Percentiles rank a stretch among this genome's conserved stretches.
Conservation (phyloP, 257 asterid genomes). For the Agastache rugosa region DNA sequence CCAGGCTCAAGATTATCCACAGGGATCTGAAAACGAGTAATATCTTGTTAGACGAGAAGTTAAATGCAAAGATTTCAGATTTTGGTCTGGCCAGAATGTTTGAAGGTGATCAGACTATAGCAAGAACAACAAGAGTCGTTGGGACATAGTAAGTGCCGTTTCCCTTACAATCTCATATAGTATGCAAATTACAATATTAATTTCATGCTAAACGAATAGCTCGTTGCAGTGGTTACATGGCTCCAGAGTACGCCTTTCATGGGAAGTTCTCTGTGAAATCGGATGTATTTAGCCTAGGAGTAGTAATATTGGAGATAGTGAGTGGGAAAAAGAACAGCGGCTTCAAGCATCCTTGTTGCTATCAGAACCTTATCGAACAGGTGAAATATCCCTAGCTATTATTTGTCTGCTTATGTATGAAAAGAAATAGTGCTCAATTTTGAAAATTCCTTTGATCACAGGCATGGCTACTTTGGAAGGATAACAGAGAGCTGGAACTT, state of each 20-base stretch:
- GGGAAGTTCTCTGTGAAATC: constrained; percentile 31
- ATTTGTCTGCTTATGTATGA: background rate
- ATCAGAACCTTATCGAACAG: constrained; percentile 31
- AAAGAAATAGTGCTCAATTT: background rate
- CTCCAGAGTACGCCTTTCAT: constrained; percentile 34
- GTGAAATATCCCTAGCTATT: background rate
- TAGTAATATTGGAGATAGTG: constrained; percentile 35
- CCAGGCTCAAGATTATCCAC: constrained; percentile 38
- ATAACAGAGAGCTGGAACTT: background rate
- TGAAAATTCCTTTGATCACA: background rate
- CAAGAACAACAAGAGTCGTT: constrained; percentile 31
- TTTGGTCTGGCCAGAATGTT: constrained; percentile 38
- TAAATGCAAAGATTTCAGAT: constrained; percentile 34
- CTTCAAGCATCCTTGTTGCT: constrained; percentile 4
- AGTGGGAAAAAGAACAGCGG: constrained; percentile 32
- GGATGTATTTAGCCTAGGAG: constrained; percentile 36
- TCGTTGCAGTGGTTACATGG: constrained; percentile 37
- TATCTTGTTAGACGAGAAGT: constrained; percentile 34
- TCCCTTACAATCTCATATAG: background rate
- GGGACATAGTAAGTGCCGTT: constrained; percentile 36
- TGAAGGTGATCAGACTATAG: constrained; percentile 31
- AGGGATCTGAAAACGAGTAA: constrained; percentile 42
- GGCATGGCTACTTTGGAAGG: constrained; percentile 34
- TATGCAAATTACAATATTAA: background rate
- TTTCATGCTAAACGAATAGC: background rate